These are phyloP conservation scores for Monosporozyma siamensis DNA, from an alignment of 805 yeast species.

Conservation along the genomic window DNA sequence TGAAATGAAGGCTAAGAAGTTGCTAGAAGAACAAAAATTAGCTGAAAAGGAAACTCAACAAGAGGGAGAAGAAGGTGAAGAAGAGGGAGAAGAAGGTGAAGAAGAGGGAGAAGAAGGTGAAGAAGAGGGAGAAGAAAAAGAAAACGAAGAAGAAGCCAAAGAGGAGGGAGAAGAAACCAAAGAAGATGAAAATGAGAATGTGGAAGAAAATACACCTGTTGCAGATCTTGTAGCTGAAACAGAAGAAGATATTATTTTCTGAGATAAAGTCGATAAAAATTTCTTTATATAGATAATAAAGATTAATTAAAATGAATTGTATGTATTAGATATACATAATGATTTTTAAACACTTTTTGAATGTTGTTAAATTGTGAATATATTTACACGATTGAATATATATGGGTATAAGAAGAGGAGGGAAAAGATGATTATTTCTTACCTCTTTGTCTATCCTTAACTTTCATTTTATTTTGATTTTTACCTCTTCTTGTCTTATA, in stretches of 20 bases:
- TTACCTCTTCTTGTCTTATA: slow-evolving; percentile 91
- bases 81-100: slow-evolving; percentile 19
- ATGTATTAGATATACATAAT: neutral
- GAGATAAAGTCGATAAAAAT: neutral
- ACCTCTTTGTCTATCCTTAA: slow-evolving; percentile 86
- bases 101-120: slow-evolving; percentile 15
- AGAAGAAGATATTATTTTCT: slow-evolving; percentile 41
- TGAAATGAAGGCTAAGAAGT: slow-evolving; percentile 30
- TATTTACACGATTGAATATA: slow-evolving; percentile 1
- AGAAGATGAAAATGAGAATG: slow-evolving; percentile 10
- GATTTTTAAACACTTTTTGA: no score
- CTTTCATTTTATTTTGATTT: slow-evolving; percentile 72
- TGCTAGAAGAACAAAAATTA: slow-evolving; percentile 22
- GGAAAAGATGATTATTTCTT: no score
- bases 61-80: slow-evolving; percentile 9
- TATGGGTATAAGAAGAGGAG: no score
- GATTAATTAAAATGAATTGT: neutral
- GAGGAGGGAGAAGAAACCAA: slow-evolving; percentile 15
- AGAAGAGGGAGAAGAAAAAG: slow-evolving; percentile 12
- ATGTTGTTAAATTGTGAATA: no score
- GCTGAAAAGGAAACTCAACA: slow-evolving; percentile 7
- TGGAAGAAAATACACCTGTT: slow-evolving; percentile 2
- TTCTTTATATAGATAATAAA: neutral
- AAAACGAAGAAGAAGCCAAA: slow-evolving; percentile 19
- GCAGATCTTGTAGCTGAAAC: slow-evolving; percentile 30